phyloP scores from a whole-genome alignment of 169 alveolate species.

The Cryptosporidium canis region DNA sequence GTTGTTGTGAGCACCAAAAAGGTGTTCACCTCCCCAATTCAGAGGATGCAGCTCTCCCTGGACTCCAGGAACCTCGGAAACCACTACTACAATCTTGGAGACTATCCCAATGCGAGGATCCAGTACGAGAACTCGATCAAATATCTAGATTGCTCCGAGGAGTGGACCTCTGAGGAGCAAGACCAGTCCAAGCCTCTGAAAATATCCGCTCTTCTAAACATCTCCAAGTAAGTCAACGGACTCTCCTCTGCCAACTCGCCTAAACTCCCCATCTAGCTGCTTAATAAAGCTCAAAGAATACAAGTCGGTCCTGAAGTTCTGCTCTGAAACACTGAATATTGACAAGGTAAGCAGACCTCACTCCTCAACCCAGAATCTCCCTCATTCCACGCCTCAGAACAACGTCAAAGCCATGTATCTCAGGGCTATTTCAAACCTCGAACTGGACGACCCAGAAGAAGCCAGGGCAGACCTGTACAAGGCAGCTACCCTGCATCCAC shows the following conservation, averaged over 20 bases:
- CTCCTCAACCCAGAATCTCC: not conserved
- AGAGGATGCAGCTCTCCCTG: constrained; percentile 61
- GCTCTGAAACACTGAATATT: constrained; percentile 24
- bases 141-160: constrained; percentile 9
- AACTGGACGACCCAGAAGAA: constrained; percentile 38
- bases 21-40: constrained; percentile 10
- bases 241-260: not conserved
- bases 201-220: constrained; percentile 29
- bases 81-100: constrained; percentile 29
- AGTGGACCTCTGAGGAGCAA: constrained; percentile 52
- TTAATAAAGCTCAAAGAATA: constrained; percentile 16
- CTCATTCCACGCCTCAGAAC: constrained; percentile 1
- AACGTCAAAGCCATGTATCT: constrained; percentile 59
- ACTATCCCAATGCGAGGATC: constrained; percentile 17
- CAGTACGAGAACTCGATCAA: constrained; percentile 42
- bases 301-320: constrained; percentile 13
- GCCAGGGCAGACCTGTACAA: constrained; percentile 42
- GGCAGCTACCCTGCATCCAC: constrained; percentile 65
- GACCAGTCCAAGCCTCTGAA: constrained; percentile 20
- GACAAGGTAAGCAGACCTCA: constrained; percentile 22
- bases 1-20: not conserved
- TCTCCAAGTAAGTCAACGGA: constrained; percentile 45
- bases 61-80: constrained; percentile 41
- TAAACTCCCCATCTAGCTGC: constrained; percentile 1
- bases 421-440: constrained; percentile 33